Base-by-base conservation (phyloP, 768 basidiomycete species). In the Termitomyces sp. region DNA sequence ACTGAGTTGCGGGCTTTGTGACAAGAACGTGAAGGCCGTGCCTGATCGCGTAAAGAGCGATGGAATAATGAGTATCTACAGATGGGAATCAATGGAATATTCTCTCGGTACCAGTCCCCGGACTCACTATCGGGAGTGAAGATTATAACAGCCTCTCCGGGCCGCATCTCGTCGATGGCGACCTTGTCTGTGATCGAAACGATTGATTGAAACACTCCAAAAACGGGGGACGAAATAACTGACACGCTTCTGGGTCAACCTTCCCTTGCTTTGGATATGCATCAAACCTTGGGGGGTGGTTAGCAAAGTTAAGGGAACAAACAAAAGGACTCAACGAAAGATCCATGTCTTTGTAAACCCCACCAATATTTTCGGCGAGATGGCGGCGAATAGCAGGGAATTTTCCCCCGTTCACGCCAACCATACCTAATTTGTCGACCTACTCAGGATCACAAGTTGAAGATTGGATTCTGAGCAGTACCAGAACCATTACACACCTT, bases 1-100 rank as follows among this genome's bases (percentile, higher is more conserved):
- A 77, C 66, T 96, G 87, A 0, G 92, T 93, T 4, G 93, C 94
- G 3, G 94, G 94, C 71, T 96, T 97, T 44, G 94, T 97, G 59
- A 96, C 82, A 41, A 96, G 83, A 50, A 96, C 94, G 68, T 96
- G 94, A 46, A 95, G 74, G 0, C 88, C 87, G 41, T 77, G 86
- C 70, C 92, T 86, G 36, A 96, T 88, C 4, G 94, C 94, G 66
- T 93, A 91, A 44, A 88, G 74, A 20, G 92, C 84, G 66, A 95
- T 96, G 31, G 85, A 81, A 69, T 85, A 88, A 71, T 96, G 94
- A 16, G 94, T 95, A 61, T 77, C 85, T 93, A 65, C 55, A 55
- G 20, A 29, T 51, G 36, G 3, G 12, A 52, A 26, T 50, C 16
- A 26, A 6, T 26, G 2, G 26, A 2, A 18, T n/a, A n/a, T 26